A percentile compares a stretch with the other conserved stretches of the same genome.
Evolutionary conservation across 352 stramenopile species (phyloP).

Genomic region (Elongisporangium senticosum): DNA sequence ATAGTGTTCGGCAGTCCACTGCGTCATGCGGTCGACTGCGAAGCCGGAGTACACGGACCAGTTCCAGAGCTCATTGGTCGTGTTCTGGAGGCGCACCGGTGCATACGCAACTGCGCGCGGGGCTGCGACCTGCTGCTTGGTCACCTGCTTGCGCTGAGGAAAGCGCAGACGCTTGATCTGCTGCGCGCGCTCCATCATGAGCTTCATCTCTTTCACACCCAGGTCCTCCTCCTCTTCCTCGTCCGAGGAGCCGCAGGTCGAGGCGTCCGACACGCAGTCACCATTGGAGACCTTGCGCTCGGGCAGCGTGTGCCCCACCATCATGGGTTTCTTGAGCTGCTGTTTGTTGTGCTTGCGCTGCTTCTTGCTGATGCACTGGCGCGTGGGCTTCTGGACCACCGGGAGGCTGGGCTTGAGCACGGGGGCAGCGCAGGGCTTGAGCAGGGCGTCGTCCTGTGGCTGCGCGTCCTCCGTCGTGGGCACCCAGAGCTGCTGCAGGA

Average conservation of each 20-base stretch:
- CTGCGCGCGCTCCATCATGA: conserved; percentile 31
- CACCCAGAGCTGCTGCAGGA: too few species aligned
- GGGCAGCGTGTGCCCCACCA: too few species aligned
- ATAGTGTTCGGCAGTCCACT: too few species aligned
- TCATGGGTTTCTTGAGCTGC: too few species aligned
- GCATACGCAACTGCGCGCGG: conserved; percentile 7
- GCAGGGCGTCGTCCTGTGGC: too few species aligned
- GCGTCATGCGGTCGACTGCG: conserved; percentile 6
- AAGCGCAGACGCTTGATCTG: conserved; percentile 10
- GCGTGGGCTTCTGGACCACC: too few species aligned
- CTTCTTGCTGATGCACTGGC: too few species aligned
- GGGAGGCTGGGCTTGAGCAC: too few species aligned
- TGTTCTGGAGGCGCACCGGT: conserved; percentile 22
- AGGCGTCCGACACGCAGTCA: conserved; percentile 22
- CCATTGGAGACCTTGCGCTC: too few species aligned
- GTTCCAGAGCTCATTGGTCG: conserved; percentile 24
- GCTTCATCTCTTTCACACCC: conserved; percentile 21
- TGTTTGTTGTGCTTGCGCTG: too few species aligned
- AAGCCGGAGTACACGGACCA: conserved; percentile 29
- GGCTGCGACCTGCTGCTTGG: conserved; percentile 9
- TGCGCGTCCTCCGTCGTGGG: too few species aligned
- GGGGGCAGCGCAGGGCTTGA: too few species aligned
- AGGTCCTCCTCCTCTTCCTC: conserved; percentile 29
- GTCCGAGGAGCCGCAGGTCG: conserved; percentile 28
- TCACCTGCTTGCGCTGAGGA: conserved; percentile 12